Percentiles rank a stretch among this genome's conserved stretches.
Evolutionary conservation across 2,329 filamentous ascomycete genomes (phyloP).

Genomic region (Pyricularia sp.): DNA sequence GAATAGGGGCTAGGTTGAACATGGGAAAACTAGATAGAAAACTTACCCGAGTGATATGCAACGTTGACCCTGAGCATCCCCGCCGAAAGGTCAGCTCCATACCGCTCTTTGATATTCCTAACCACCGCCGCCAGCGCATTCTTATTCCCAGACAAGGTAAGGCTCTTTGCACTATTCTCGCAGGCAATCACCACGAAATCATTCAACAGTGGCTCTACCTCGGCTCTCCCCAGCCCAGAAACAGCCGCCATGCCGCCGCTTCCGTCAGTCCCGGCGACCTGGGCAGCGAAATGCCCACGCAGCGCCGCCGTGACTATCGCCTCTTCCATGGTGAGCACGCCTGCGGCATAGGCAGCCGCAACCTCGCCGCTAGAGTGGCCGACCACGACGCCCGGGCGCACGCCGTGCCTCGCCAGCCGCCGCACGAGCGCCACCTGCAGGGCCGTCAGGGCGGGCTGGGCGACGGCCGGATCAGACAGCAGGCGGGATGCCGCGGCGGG

Average conservation of each 20-base stretch:
- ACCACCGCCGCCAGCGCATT: conserved; percentile 8
- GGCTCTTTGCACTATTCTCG: conserved; percentile 16
- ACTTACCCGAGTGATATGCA: neutral
- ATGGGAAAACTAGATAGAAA: no score
- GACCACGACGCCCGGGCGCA: conserved; percentile 16
- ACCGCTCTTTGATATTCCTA: conserved; percentile 10
- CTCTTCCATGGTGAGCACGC: conserved; percentile 11
- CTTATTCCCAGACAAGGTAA: conserved; percentile 32
- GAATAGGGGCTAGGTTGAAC: no score
- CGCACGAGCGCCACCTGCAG: conserved; percentile 21
- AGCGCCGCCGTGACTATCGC: conserved; percentile 14
- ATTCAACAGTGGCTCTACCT: neutral
- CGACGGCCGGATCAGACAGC: conserved; percentile 8
- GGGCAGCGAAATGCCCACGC: conserved; percentile 8
- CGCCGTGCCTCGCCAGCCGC: conserved; percentile 14
- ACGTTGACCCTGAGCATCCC: neutral
- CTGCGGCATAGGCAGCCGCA: conserved; percentile 19
- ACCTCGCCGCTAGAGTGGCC: conserved; percentile 28
- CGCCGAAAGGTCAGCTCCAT: neutral
- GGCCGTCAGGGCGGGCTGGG: conserved; percentile 20
- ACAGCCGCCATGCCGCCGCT: conserved; percentile 30
- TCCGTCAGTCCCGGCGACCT: neutral
- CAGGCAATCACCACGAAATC: neutral
- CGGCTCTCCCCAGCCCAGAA: conserved; percentile 8
- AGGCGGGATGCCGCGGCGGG: neutral